Conservation (phyloP, 768 basidiomycete genomes). For the Stropharia rugosoannulata region DNA sequence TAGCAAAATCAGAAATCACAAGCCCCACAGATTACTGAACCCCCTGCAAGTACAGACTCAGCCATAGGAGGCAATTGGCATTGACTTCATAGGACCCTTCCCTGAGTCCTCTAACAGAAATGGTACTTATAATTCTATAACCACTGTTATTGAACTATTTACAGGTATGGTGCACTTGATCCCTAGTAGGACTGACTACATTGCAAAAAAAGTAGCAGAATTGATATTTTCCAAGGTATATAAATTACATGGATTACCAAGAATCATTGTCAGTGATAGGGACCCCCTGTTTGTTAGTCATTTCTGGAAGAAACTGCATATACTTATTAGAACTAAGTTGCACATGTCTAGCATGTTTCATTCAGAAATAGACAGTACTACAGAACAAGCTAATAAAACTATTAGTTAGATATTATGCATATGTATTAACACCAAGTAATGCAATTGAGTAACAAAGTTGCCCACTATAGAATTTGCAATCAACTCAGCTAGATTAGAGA, state of each 20-base stretch:
- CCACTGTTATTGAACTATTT: too few species aligned
- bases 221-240: too few species aligned
- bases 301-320: slow-evolving; percentile 11
- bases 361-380: slow-evolving; percentile 11
- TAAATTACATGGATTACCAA: slow-evolving; percentile 11
- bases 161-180: slow-evolving; percentile 12
- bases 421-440: slow-evolving; percentile 26
- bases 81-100: slow-evolving; percentile 14
- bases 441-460: slow-evolving; percentile 28
- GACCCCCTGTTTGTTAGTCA: slow-evolving; percentile 11
- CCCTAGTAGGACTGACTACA: slow-evolving; percentile 5
- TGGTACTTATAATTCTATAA: slow-evolving; percentile 7
- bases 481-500: slow-evolving; percentile 18
- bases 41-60: slow-evolving; percentile 3
- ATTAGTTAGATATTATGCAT: slow-evolving; percentile 19
- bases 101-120: slow-evolving; percentile 8
- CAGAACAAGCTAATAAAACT: slow-evolving; percentile 17
- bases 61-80: slow-evolving; percentile 15
- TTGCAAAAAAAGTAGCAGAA: slow-evolving; percentile 10
- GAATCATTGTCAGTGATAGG: slow-evolving; percentile 8
- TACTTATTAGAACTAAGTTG: slow-evolving; percentile 9
- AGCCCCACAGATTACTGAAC: slow-evolving; percentile 19
- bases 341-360: slow-evolving; percentile 11
- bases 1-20: slow-evolving; percentile 22
- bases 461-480: slow-evolving; percentile 25